Percentiles rank a stretch among this genome's conserved stretches.
phyloP scores from a whole-genome alignment of 108 stramenopile species.

The Pelagomonas calceolata region DNA sequence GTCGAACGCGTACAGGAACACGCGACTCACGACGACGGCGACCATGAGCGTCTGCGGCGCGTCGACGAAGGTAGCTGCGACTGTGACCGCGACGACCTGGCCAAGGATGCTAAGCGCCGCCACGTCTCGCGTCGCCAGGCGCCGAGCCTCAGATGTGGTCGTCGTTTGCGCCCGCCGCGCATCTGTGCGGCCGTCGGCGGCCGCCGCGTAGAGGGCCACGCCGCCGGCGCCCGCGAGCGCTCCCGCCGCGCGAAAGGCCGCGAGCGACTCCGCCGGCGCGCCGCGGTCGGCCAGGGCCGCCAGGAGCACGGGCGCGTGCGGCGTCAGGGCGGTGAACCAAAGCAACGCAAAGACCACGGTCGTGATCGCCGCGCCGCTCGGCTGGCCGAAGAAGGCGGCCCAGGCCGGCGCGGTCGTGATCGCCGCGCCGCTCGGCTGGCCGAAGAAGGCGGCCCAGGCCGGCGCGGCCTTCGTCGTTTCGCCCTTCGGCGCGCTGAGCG shows the following conservation, averaged over 20 bases:
- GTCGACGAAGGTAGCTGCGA: too few species aligned
- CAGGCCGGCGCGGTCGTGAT: slow-evolving; percentile 17
- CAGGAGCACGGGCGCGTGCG: slow-evolving; percentile 24
- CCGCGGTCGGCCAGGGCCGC: slow-evolving; percentile 21
- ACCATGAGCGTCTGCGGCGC: not conserved
- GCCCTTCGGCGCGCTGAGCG: too few species aligned
- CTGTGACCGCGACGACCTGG: too few species aligned
- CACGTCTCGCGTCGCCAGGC: too few species aligned
- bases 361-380: slow-evolving; percentile 19
- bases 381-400: too few species aligned
- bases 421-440: too few species aligned
- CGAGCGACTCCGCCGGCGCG: slow-evolving; percentile 13
- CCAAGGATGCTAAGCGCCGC: too few species aligned
- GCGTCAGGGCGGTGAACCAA: slow-evolving; percentile 24
- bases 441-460: too few species aligned
- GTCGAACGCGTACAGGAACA: slow-evolving; percentile 26
- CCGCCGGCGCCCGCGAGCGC: slow-evolving; percentile 22
- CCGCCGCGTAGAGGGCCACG: not conserved
- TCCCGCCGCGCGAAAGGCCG: slow-evolving; percentile 17
- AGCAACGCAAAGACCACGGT: slow-evolving; percentile 21
- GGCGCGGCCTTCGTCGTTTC: too few species aligned
- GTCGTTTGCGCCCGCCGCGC: too few species aligned
- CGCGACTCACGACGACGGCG: slow-evolving; percentile 25
- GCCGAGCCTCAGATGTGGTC: too few species aligned
- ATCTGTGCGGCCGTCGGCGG: too few species aligned